phyloP scores from a whole-genome alignment of 192 early-diverging fungal genomes.

The Coemansia sp. region DNA sequence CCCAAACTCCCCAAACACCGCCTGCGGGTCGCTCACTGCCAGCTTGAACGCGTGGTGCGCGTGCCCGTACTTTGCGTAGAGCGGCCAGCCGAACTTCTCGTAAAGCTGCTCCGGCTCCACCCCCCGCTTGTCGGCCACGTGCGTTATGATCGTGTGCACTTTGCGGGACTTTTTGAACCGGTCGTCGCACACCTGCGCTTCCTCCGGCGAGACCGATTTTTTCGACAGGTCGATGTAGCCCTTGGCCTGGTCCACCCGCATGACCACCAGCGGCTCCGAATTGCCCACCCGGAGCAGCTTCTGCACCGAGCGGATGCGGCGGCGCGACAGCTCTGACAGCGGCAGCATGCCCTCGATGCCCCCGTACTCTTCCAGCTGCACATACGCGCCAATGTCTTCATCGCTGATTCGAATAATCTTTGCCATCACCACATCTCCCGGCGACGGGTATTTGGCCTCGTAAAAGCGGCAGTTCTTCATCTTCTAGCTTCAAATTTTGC shows the following conservation, averaged over 20 bases:
- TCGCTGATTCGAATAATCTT: conserved; percentile 86
- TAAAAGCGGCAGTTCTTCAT: conserved; percentile 78
- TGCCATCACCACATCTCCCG: conserved; percentile 95
- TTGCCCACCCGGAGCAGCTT: conserved; percentile 90
- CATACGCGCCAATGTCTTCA: conserved; percentile 92
- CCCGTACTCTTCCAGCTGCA: conserved; percentile 91
- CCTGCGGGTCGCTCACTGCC: conserved; percentile 81
- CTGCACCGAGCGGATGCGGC: conserved; percentile 95
- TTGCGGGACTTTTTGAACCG: conserved; percentile 92
- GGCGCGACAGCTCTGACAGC: conserved; percentile 85
- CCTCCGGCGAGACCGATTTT: conserved; percentile 85
- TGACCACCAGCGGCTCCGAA: conserved; percentile 90
- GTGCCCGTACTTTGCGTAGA: conserved; percentile 94
- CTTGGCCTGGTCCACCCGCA: conserved; percentile 96
- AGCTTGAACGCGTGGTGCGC: conserved; percentile 97
- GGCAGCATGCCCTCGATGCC: conserved; percentile 98
- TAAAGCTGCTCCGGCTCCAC: conserved; percentile 83
- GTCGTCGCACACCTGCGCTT: conserved; percentile 87
- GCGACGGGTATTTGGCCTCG: conserved; percentile 88
- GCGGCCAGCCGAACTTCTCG: conserved; percentile 83
- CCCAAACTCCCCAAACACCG: conserved; percentile 78
- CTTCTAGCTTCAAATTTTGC: background rate
- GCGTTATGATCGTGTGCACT: conserved; percentile 47
- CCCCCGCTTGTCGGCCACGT: conserved; percentile 81
- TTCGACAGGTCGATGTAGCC: conserved; percentile 99